Conservation (phyloP, 495 filamentous ascomycete species). For the Barbatosphaeria neglecta region DNA sequence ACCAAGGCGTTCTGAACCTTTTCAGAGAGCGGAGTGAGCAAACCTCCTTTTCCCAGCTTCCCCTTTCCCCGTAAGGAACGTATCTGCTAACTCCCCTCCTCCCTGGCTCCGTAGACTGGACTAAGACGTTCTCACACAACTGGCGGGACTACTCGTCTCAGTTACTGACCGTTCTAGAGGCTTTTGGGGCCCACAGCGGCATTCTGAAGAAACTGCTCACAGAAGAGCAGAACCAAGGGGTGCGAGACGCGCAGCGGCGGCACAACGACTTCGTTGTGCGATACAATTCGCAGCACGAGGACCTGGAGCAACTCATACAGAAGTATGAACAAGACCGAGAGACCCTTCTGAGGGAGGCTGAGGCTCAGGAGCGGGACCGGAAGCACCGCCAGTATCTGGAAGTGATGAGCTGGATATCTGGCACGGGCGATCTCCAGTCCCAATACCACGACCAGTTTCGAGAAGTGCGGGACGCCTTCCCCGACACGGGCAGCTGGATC, state of each 20-base stretch:
- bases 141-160: constrained; percentile 29
- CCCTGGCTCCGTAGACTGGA: constrained; percentile 20
- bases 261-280: constrained; percentile 3
- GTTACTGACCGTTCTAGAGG: constrained; percentile 21
- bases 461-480: constrained; percentile 12
- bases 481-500: constrained; percentile 24
- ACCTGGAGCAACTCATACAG: constrained; percentile 4
- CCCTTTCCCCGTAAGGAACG: neutral
- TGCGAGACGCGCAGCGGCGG: constrained; percentile 1
- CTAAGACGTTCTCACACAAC: constrained; percentile 16
- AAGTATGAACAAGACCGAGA: constrained; percentile 10
- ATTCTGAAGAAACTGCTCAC: constrained; percentile 22
- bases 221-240: constrained; percentile 3
- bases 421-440: constrained; percentile 9
- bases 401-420: constrained; percentile 22
- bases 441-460: constrained; percentile 18
- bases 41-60: neutral
- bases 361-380: constrained; percentile 5
- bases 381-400: constrained; percentile 7
- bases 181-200: constrained; percentile 22
- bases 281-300: constrained; percentile 1
- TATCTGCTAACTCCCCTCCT: no score
- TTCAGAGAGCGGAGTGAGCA: constrained; percentile 12
- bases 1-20: constrained; percentile 21
- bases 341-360: neutral